A percentile compares a stretch with the other conserved stretches of the same genome.
Evolutionary conservation across 192 early-diverging fungal genomes (phyloP).

Genomic region (Chytriomyces confervae): DNA sequence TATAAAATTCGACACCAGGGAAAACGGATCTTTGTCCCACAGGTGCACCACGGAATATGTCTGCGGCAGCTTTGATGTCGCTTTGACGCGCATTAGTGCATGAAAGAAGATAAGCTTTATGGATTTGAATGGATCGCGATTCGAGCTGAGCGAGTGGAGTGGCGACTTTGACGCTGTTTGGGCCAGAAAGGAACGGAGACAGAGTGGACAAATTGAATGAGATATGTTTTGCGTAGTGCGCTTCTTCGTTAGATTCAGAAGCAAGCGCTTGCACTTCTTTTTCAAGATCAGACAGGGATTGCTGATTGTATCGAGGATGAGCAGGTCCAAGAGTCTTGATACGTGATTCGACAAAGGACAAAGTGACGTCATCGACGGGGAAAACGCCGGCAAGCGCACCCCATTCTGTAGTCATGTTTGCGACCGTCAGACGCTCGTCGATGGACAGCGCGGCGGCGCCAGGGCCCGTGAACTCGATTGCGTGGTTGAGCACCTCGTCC

Average conservation of each 20-base stretch:
- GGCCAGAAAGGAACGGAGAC: conserved; percentile 88
- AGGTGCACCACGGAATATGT: background rate
- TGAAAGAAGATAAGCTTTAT: conserved; percentile 97
- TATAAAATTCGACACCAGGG: conserved; percentile 87
- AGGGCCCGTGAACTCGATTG: conserved; percentile 91
- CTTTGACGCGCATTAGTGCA: conserved; percentile 93
- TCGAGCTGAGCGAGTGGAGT: conserved; percentile 79
- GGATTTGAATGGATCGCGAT: conserved; percentile 73
- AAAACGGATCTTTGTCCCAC: conserved; percentile 70
- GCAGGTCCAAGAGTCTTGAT: conserved; percentile 14
- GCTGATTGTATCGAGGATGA: conserved; percentile 54
- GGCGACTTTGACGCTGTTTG: conserved; percentile 95
- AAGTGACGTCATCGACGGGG: conserved; percentile 83
- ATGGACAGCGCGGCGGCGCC: conserved; percentile 70
- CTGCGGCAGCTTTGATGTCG: conserved; percentile 88
- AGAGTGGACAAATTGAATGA: conserved; percentile 87
- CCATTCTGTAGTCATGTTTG: conserved; percentile 99
- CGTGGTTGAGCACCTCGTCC: conserved; percentile 93
- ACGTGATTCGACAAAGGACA: conserved; percentile 53
- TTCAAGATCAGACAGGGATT: conserved; percentile 59
- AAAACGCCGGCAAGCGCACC: conserved; percentile 97
- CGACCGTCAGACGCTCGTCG: conserved; percentile 92
- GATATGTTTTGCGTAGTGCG: conserved; percentile 81
- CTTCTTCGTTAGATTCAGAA: conserved; percentile 71
- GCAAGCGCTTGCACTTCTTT: conserved; percentile 70